phyloP scores from a whole-genome alignment of 495 filamentous ascomycete species.

The Tuber umbilicatum region DNA sequence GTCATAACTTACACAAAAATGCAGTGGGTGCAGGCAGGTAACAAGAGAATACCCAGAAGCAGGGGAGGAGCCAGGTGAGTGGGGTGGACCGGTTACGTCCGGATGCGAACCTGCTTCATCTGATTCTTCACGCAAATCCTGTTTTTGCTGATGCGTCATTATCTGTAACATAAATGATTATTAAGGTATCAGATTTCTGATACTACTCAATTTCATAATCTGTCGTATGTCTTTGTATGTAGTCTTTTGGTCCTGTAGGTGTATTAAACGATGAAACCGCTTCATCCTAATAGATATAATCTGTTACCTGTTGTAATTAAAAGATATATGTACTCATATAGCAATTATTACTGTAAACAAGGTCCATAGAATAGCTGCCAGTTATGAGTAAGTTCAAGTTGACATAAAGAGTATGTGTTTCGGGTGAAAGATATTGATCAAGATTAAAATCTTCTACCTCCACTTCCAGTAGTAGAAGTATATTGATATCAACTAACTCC shows the following conservation, averaged over 20 bases:
- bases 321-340: constrained; percentile 7
- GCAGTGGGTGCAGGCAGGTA: no score
- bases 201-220: no score
- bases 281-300: background rate
- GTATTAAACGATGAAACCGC: constrained; percentile 7
- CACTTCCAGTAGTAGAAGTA: background rate
- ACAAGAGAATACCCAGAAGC: no score
- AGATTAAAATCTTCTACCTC: background rate
- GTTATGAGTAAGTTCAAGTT: background rate
- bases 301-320: background rate
- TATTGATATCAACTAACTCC: background rate
- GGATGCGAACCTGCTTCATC: no score
- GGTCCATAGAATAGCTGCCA: background rate
- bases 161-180: no score
- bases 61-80: no score
- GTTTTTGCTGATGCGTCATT: no score
- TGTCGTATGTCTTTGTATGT: background rate
- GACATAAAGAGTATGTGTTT: background rate
- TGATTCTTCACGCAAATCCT: no score
- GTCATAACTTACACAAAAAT: no score
- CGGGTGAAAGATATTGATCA: constrained; percentile 3
- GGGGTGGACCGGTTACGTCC: no score
- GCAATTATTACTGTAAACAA: constrained; percentile 3
- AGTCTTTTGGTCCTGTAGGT: background rate
- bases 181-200: no score